phyloP scores from a whole-genome alignment of 2,329 filamentous ascomycete genomes.

The Neurospora sp. region DNA sequence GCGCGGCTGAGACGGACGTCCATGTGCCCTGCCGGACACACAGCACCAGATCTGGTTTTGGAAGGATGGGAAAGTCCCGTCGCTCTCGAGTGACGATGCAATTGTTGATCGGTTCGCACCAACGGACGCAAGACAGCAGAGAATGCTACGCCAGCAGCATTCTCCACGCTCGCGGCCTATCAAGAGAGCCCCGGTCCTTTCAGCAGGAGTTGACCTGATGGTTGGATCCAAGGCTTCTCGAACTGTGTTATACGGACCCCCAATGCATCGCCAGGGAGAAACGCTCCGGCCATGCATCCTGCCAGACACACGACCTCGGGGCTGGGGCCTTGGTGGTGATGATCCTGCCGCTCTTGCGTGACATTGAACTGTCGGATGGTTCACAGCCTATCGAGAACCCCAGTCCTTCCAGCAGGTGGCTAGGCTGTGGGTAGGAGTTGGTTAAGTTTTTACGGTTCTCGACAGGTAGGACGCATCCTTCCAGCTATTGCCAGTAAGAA shows the following conservation, averaged over 20 bases:
- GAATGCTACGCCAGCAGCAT: constrained; percentile 3
- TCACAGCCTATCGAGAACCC: neutral
- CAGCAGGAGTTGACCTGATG: neutral
- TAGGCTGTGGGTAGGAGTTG: constrained; percentile 4
- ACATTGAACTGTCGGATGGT: neutral
- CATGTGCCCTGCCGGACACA: neutral
- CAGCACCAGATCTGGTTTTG: neutral
- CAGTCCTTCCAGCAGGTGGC: neutral
- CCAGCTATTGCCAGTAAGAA: neutral
- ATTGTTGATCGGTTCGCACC: neutral
- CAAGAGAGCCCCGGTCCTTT: constrained; percentile 3
- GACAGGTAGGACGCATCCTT: constrained; percentile 2
- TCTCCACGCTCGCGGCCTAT: neutral
- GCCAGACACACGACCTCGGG: neutral
- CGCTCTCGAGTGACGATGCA: neutral
- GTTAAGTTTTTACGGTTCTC: constrained; percentile 3
- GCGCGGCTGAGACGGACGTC: neutral
- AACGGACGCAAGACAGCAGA: neutral
- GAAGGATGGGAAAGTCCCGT: constrained; percentile 1
- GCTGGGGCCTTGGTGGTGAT: neutral
- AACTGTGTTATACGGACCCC: neutral
- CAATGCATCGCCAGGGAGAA: neutral
- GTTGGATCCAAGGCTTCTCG: neutral
- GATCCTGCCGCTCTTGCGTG: neutral
- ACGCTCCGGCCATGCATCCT: neutral